Evolutionary conservation across 768 basidiomycete genomes (phyloP).

Genomic region (Pisolithus sp.): DNA sequence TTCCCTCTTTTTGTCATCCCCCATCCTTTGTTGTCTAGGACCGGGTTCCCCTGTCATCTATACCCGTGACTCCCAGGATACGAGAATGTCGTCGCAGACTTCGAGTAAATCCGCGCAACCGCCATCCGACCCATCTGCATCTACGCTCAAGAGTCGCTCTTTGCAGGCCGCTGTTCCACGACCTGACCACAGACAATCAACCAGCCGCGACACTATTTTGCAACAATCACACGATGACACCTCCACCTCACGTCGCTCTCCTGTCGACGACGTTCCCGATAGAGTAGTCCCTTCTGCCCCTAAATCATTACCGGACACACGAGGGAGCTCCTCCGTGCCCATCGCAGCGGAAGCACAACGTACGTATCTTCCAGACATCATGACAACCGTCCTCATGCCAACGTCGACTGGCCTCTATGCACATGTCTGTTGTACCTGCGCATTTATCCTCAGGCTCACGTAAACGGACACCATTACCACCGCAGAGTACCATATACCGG

Average conservation of each 20-base stretch:
- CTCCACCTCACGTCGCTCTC: constrained; percentile 5
- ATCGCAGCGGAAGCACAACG: constrained; percentile 29
- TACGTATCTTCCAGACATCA: constrained; percentile 31
- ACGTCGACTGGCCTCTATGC: constrained; percentile 19
- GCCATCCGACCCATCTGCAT: constrained; percentile 3
- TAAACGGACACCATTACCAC: constrained; percentile 32
- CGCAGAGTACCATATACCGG: constrained; percentile 28
- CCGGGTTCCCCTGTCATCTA: constrained; percentile 31
- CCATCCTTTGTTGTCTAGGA: constrained; percentile 37
- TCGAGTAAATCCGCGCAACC: constrained; percentile 15
- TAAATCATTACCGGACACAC: constrained; percentile 2
- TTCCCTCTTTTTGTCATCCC: constrained; percentile 22
- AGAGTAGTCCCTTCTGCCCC: background rate
- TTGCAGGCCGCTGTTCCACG: constrained; percentile 15
- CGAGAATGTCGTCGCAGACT: constrained; percentile 5
- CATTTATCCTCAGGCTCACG: constrained; percentile 26
- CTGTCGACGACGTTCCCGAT: constrained; percentile 6
- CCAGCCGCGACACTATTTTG: constrained; percentile 11
- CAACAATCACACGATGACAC: constrained; percentile 16
- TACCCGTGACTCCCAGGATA: constrained; percentile 25
- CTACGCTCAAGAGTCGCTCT: constrained; percentile 18
- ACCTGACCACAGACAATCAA: constrained; percentile 7
- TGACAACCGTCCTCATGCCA: constrained; percentile 23
- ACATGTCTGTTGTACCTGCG: constrained; percentile 8
- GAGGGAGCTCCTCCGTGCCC: constrained; percentile 13